phyloP scores from a whole-genome alignment of 2,329 filamentous ascomycete species.

The Dissoconium aciculare region DNA sequence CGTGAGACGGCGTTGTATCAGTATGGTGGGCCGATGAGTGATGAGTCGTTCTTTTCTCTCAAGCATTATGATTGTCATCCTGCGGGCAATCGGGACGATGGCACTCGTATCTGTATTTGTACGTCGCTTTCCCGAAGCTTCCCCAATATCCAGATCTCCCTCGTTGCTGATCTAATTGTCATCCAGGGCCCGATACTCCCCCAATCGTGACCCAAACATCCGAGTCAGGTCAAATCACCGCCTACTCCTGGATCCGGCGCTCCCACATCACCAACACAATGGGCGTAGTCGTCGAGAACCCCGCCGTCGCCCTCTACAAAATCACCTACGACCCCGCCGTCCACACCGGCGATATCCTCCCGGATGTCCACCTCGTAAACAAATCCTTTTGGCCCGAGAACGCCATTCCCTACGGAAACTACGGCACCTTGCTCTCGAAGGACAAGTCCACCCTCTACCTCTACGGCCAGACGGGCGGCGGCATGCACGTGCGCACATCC shows the following conservation, averaged over 20 bases:
- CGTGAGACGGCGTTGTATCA: conserved; percentile 6
- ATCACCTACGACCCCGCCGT: conserved; percentile 6
- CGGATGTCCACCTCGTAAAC: conserved; percentile 8
- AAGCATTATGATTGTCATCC: conserved; percentile 2
- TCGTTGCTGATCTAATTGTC: not conserved
- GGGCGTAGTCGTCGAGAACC: conserved; percentile 6
- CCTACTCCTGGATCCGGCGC: conserved; percentile 11
- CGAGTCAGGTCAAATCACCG: conserved; percentile 6
- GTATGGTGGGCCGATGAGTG: conserved; percentile 7
- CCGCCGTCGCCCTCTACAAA: conserved; percentile 8
- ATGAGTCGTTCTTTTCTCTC: conserved; percentile 9
- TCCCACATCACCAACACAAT: conserved; percentile 7
- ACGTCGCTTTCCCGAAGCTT: too few relatives aligned
- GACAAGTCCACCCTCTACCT: conserved; percentile 7
- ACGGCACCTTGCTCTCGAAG: conserved; percentile 6
- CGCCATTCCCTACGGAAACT: conserved; percentile 8
- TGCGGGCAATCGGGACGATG: conserved; percentile 8
- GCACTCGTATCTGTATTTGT: conserved; percentile 8
- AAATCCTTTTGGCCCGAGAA: conserved; percentile 9
- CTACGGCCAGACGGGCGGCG: conserved; percentile 6
- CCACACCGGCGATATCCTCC: conserved; percentile 6
- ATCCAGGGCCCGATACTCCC: conserved; percentile 3
- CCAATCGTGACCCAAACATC: conserved; percentile 7
- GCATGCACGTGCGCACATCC: conserved; percentile 4
- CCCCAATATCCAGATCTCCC: not conserved